phyloP scores from a whole-genome alignment of 352 stramenopile species.

The Phytophthora europaea region DNA sequence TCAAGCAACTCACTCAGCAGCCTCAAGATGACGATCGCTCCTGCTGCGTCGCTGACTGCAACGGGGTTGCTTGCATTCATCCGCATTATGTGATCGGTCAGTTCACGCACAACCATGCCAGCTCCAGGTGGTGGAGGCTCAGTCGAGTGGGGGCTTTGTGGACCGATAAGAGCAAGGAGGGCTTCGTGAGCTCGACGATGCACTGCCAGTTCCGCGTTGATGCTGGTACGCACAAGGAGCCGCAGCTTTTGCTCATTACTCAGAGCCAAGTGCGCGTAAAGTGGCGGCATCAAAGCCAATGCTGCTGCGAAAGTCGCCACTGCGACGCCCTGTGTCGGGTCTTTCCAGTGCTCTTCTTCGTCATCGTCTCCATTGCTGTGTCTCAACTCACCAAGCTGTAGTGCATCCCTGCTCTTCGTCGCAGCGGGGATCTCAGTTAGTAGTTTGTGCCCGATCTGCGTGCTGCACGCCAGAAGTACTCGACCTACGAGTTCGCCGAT shows the following conservation, averaged over 20 bases:
- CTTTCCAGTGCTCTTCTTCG: constrained; percentile 42
- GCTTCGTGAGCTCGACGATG: constrained; percentile 48
- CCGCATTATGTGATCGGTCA: constrained; percentile 75
- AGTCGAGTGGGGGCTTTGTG: constrained; percentile 11
- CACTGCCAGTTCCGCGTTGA: constrained; percentile 56
- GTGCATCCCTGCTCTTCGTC: constrained; percentile 10
- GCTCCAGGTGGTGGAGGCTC: constrained; percentile 33
- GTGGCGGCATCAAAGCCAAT: constrained; percentile 46
- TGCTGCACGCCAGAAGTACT: constrained; percentile 78
- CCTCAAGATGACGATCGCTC: constrained; percentile 39
- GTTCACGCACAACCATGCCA: constrained; percentile 49
- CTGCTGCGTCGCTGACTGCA: constrained; percentile 26
- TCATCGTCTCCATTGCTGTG: constrained; percentile 8
- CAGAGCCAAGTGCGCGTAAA: constrained; percentile 61
- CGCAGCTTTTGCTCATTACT: constrained; percentile 75
- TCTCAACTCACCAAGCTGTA: not conserved
- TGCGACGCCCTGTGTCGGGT: constrained; percentile 59
- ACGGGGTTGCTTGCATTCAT: constrained; percentile 45
- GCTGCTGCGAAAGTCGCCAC: constrained; percentile 64
- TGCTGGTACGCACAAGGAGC: constrained; percentile 59
- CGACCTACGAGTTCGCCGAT: constrained; percentile 73
- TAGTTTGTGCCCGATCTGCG: constrained; percentile 64
- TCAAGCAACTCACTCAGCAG: constrained; percentile 52
- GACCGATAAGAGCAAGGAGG: constrained; percentile 45
- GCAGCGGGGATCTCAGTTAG: constrained; percentile 39